Percentiles rank a stretch among this genome's conserved stretches.
Evolutionary conservation across 345 rosid species (phyloP).

Genomic region (Clarkia xantiana): DNA sequence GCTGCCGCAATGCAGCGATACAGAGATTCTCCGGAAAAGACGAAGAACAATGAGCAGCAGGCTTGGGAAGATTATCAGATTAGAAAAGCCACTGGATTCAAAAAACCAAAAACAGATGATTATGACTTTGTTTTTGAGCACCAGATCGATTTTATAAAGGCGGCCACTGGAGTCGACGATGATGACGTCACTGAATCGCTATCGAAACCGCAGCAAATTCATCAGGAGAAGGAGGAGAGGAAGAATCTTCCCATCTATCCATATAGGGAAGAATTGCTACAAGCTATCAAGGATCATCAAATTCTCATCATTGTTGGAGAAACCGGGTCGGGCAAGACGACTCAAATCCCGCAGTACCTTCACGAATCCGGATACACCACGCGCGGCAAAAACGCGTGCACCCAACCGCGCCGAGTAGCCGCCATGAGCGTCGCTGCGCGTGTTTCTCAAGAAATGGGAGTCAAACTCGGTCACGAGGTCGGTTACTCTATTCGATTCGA

Average conservation of each 20-base stretch:
- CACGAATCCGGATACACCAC: constrained; percentile 96
- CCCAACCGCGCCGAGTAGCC: constrained; percentile 95
- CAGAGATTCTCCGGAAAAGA: constrained; percentile 65
- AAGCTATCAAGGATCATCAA: constrained; percentile 70
- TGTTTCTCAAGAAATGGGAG: constrained; percentile 97
- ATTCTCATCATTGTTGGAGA: constrained; percentile 95
- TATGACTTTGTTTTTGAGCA: constrained; percentile 92
- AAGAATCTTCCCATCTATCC: constrained; percentile 75
- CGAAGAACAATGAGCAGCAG: constrained; percentile 95
- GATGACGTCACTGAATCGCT: no score
- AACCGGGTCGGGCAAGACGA: constrained; percentile 97
- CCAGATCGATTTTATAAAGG: constrained; percentile 83
- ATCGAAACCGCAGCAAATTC: no score
- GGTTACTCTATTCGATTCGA: constrained; percentile 97
- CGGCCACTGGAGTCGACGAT: constrained; percentile 74
- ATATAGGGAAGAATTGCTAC: constrained; percentile 64
- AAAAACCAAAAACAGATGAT: constrained; percentile 45
- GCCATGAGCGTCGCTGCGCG: constrained; percentile 99
- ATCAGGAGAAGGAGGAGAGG: constrained; percentile 89
- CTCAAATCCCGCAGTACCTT: constrained; percentile 91
- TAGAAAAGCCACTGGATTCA: constrained; percentile 75
- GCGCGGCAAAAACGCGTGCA: constrained; percentile 86
- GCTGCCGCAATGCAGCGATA: constrained; percentile 85
- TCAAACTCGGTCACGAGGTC: constrained; percentile 97
- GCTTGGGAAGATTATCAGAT: constrained; percentile 99